phyloP scores from a whole-genome alignment of 352 stramenopile genomes.

The Globisporangium cystogenes region DNA sequence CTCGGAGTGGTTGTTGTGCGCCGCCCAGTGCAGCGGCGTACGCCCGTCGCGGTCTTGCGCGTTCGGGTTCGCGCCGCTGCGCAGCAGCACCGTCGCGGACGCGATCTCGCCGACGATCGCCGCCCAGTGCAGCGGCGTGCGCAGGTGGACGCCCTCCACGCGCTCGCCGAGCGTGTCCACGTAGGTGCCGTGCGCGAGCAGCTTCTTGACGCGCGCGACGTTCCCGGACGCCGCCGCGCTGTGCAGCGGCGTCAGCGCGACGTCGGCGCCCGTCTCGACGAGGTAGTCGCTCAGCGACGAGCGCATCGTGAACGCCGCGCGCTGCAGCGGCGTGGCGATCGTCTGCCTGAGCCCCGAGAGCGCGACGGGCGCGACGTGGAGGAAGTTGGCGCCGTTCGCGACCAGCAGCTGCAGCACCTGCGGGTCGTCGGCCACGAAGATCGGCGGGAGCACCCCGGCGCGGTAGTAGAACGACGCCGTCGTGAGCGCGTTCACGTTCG shows the following conservation, averaged over 20 bases:
- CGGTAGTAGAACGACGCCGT: conserved; percentile 65
- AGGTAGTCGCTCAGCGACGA: conserved; percentile 60
- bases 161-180: conserved; percentile 57
- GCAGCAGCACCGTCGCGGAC: conserved; percentile 32
- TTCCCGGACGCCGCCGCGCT: conserved; percentile 57
- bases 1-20: conserved; percentile 50
- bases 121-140: conserved; percentile 72
- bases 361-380: conserved; percentile 46
- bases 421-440: conserved; percentile 72
- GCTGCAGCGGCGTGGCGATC: conserved; percentile 48
- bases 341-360: conserved; percentile 37
- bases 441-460: conserved; percentile 46
- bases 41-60: conserved; percentile 50
- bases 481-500: conserved; percentile 55
- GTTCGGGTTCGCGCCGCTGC: conserved; percentile 43
- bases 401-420: conserved; percentile 66
- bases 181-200: conserved; percentile 31
- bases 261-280: conserved; percentile 59
- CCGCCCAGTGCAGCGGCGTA: conserved; percentile 74
- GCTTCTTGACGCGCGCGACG: conserved; percentile 25
- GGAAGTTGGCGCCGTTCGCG: conserved; percentile 54
- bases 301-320: conserved; percentile 56
- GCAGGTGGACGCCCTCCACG: conserved; percentile 49
- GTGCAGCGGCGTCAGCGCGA: conserved; percentile 72
- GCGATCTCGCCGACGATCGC: conserved; percentile 44